Evolutionary conservation across 106 monocot species (phyloP).

Genomic region (Allium sativum): DNA sequence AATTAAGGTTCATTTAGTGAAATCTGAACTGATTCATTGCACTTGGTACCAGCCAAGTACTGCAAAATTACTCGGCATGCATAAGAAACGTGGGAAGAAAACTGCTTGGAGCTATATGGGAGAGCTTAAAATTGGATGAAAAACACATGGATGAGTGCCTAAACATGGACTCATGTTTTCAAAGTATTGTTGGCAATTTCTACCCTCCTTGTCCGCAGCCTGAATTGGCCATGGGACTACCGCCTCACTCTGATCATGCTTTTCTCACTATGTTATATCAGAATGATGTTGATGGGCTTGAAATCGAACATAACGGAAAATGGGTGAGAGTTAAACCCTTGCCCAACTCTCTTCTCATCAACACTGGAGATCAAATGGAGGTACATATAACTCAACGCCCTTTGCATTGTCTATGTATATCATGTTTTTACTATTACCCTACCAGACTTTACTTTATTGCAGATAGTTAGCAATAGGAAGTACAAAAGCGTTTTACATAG

Average conservation of each 20-base stretch:
- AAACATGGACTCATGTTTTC: conserved; percentile 25
- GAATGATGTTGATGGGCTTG: conserved; percentile 49
- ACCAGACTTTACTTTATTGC: not conserved
- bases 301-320: conserved; percentile 33
- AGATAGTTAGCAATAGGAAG: conserved; percentile 70
- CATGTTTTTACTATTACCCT: not conserved
- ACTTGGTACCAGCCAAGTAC: too few relatives aligned
- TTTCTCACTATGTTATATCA: conserved; percentile 55
- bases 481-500: conserved; percentile 60
- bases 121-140: too few relatives aligned
- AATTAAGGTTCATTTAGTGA: too few relatives aligned
- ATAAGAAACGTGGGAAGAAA: too few relatives aligned
- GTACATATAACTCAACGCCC: conserved; percentile 8
- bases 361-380: conserved; percentile 68
- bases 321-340: conserved; percentile 41
- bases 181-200: conserved; percentile 27
- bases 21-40: too few relatives aligned
- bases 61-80: too few relatives aligned
- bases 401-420: not conserved
- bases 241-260: conserved; percentile 65
- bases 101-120: too few relatives aligned
- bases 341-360: conserved; percentile 48
- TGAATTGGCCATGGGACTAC: conserved; percentile 30
- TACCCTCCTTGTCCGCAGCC: conserved; percentile 51
- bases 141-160: not conserved